A percentile compares a stretch with the other conserved stretches of the same genome.
Evolutionary conservation across 2,329 filamentous ascomycete species (phyloP).

Genomic region (Xylaria sp.): DNA sequence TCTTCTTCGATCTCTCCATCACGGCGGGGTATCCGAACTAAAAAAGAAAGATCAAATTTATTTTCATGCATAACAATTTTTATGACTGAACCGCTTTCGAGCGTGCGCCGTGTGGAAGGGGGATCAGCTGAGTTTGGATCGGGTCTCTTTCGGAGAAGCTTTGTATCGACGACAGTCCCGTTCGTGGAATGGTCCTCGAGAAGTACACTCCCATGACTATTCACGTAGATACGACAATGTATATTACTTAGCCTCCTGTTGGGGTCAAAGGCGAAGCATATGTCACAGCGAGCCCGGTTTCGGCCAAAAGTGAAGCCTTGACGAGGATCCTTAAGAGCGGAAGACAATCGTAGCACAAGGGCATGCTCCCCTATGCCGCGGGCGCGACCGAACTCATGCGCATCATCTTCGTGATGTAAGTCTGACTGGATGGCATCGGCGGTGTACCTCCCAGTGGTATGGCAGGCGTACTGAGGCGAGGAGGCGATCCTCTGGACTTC

Average conservation of each 20-base stretch:
- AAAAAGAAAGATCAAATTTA: slow-evolving; percentile 75
- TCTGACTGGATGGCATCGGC: slow-evolving; percentile 63
- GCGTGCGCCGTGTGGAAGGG: slow-evolving; percentile 64
- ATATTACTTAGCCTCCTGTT: slow-evolving; percentile 85
- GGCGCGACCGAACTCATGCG: slow-evolving; percentile 62
- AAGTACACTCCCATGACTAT: slow-evolving; percentile 87
- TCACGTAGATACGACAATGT: slow-evolving; percentile 96
- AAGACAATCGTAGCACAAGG: slow-evolving; percentile 83
- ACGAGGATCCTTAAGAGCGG: slow-evolving; percentile 71
- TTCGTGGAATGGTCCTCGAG: slow-evolving; percentile 96
- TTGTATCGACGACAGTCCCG: slow-evolving; percentile 85
- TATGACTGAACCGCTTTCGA: slow-evolving; percentile 78
- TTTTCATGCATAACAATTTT: slow-evolving; percentile 69
- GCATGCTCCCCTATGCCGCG: slow-evolving; percentile 68
- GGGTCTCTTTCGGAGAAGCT: slow-evolving; percentile 67
- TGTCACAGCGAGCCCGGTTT: slow-evolving; percentile 75
- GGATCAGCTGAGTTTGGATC: slow-evolving; percentile 52
- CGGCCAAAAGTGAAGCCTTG: slow-evolving; percentile 89
- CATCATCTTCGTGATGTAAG: slow-evolving; percentile 62
- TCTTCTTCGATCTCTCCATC: slow-evolving; percentile 71
- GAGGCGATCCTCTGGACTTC: slow-evolving; percentile 69
- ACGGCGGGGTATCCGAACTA: slow-evolving; percentile 83
- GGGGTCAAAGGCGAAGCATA: slow-evolving; percentile 73
- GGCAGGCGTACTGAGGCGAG: slow-evolving; percentile 55
- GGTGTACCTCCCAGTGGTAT: slow-evolving; percentile 61